Percentiles rank a stretch among this genome's conserved stretches.
phyloP scores from a whole-genome alignment of 2,329 filamentous ascomycete species.

The Davidsoniella eucalypti region DNA sequence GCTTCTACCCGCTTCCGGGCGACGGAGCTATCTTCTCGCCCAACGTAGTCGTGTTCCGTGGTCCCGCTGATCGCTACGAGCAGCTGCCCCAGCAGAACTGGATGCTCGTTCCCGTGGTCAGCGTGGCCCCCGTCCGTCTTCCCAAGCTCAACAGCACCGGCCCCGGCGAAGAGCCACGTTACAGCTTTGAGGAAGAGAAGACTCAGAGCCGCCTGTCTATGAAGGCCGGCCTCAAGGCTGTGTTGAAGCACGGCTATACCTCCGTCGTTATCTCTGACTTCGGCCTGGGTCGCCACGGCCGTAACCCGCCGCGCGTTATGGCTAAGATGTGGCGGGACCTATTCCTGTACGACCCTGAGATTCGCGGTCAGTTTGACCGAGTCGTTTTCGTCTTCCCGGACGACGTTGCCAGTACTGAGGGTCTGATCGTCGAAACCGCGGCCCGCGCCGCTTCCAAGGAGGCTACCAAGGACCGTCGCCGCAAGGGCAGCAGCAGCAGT shows the following conservation, averaged over 20 bases:
- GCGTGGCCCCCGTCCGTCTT: conserved; percentile 53
- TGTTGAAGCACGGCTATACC: conserved; percentile 40
- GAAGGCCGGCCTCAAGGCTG: conserved; percentile 52
- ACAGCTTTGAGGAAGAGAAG: conserved; percentile 55
- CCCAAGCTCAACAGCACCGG: conserved; percentile 44
- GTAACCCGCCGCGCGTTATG: conserved; percentile 48
- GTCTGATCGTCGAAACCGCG: conserved; percentile 31
- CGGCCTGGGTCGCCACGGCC: conserved; percentile 44
- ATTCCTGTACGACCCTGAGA: conserved; percentile 44
- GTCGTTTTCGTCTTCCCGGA: conserved; percentile 51
- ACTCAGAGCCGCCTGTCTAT: conserved; percentile 60
- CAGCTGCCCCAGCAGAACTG: conserved; percentile 34
- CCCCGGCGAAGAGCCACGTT: conserved; percentile 32
- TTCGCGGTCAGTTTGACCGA: conserved; percentile 43
- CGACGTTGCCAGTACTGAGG: conserved; percentile 33
- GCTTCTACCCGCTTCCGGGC: conserved; percentile 49
- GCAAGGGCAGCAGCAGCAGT: conserved; percentile 14
- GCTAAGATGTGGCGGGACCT: conserved; percentile 51
- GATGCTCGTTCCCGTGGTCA: conserved; percentile 52
- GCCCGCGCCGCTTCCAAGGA: conserved; percentile 23
- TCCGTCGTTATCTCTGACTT: conserved; percentile 48
- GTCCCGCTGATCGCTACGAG: conserved; percentile 46
- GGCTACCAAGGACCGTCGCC: conserved; percentile 26
- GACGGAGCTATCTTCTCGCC: conserved; percentile 55
- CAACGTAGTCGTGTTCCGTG: conserved; percentile 59